Base-by-base conservation (phyloP, 768 basidiomycete genomes). In the Mycena sanguinolenta region DNA sequence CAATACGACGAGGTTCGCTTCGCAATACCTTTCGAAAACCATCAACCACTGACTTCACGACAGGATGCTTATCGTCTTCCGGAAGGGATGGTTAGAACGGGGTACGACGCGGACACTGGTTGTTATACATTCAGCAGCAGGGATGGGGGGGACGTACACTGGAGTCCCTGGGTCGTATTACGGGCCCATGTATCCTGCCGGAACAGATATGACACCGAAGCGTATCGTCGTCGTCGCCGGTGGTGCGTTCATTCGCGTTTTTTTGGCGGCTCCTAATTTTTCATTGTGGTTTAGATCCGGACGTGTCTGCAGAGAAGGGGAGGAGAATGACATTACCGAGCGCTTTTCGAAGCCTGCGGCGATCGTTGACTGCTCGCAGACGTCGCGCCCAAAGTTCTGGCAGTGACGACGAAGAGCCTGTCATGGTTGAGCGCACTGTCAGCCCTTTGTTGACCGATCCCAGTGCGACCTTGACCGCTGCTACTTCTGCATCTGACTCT, bases 31-130 rank as follows among this genome's bases (percentile, higher is more conserved):
- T 28, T 30, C 9, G 3, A 34, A 34, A 34, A 34, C 32, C 32
- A 10, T 10, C 17, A 27, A 8, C 21, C 27, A 34, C 42, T 57
- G 19, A 70, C 39, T 55, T 13, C 21, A 17, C 23, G 67, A 16
- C 66, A 88, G 87, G 87, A 88, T 67, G 81, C 82, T n/a, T 85
- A 87, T 74, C 83, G 87, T 70, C 83, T 88, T 60, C 87, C 87
- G 1, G 84, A 84, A 61, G 87, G 87, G 49, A 79, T 87, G 77
- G 82, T 82, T n/a, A 82, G 87, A 42, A 81, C 86, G 65, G 87
- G 86, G n/a, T 88, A 88, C 76, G 87, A 88, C 74, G 80, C 85
- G 4, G 87, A 88, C 76, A 80, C 80, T 17, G 81, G 83, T 38
- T 79, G 77, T 59, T 88, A 88, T 77, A 81, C 79, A 68, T 88